phyloP scores from a whole-genome alignment of 2,329 filamentous ascomycete genomes.

The Pestalotiopsis sp. region DNA sequence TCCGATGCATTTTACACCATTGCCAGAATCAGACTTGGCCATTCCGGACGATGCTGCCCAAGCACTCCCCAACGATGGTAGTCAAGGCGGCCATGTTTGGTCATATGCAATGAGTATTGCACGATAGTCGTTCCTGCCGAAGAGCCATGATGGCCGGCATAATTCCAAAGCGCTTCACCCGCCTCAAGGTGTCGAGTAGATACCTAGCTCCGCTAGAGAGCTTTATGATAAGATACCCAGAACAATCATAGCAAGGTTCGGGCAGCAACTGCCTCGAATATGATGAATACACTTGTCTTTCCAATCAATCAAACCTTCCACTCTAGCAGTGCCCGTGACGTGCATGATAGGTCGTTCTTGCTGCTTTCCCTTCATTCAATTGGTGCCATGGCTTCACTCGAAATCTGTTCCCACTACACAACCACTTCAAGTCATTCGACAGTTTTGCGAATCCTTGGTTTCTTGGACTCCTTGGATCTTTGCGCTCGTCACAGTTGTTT shows the following conservation, averaged over 20 bases:
- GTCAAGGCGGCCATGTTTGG: background rate
- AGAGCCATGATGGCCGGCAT: background rate
- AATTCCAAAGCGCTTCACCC: background rate
- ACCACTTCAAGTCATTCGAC: background rate
- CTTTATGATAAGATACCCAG: background rate
- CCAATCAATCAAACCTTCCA: background rate
- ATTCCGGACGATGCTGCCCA: background rate
- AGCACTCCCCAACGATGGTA: background rate
- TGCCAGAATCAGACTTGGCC: background rate
- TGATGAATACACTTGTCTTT: background rate
- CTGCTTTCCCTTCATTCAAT: background rate
- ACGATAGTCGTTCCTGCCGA: background rate
- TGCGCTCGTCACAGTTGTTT: background rate
- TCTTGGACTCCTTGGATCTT: conserved; percentile 2
- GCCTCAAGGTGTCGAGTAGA: background rate
- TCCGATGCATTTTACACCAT: background rate
- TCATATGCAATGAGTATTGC: background rate
- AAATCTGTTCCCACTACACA: background rate
- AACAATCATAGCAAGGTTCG: background rate
- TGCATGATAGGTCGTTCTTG: background rate
- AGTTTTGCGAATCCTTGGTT: background rate
- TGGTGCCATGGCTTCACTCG: background rate
- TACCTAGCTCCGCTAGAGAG: background rate
- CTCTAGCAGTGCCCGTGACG: background rate
- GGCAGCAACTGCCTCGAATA: background rate